These are phyloP conservation scores for Pichia sp. DNA, from an alignment of 1,139 yeast species.

Conservation along the genomic window DNA sequence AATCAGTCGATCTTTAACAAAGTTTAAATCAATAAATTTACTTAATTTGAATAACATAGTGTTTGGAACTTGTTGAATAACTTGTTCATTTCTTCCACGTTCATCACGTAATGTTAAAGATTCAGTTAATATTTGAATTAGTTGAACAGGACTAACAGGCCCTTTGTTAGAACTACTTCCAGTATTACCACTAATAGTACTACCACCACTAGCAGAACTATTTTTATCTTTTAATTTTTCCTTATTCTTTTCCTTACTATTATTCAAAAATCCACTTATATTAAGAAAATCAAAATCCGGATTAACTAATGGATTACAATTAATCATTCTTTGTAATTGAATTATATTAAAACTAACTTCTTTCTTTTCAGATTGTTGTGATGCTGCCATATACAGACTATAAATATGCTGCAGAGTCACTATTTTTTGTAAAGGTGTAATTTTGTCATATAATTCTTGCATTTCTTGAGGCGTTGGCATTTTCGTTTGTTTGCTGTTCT, in stretches of 20 bases:
- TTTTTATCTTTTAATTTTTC: neutral
- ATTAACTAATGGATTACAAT: slow-evolving; percentile 30
- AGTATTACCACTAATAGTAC: neutral
- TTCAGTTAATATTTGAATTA: slow-evolving; percentile 31
- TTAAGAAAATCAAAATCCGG: slow-evolving; percentile 29
- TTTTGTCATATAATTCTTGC: slow-evolving; percentile 23
- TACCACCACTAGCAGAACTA: neutral
- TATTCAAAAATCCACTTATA: slow-evolving; percentile 22
- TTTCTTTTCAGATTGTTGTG: slow-evolving; percentile 27
- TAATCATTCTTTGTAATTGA: slow-evolving; percentile 30
- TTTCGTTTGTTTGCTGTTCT: slow-evolving; percentile 6
- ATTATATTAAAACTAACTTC: slow-evolving; percentile 30
- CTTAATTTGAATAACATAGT: slow-evolving; percentile 29
- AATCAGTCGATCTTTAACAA: slow-evolving; percentile 30
- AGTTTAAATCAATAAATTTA: slow-evolving; percentile 24
- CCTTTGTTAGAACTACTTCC: slow-evolving; percentile 5
- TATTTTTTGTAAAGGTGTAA: slow-evolving; percentile 29
- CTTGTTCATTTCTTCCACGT: slow-evolving; percentile 24
- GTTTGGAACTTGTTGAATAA: slow-evolving; percentile 28
- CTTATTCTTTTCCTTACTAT: neutral
- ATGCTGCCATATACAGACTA: slow-evolving; percentile 28
- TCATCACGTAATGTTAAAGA: slow-evolving; percentile 26
- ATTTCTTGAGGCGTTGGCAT: slow-evolving; percentile 27
- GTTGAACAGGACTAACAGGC: slow-evolving; percentile 24
- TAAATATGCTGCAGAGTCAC: slow-evolving; percentile 31